Base-by-base conservation (phyloP, 441 rosid genomes). In the Pelargonium citronellum region DNA sequence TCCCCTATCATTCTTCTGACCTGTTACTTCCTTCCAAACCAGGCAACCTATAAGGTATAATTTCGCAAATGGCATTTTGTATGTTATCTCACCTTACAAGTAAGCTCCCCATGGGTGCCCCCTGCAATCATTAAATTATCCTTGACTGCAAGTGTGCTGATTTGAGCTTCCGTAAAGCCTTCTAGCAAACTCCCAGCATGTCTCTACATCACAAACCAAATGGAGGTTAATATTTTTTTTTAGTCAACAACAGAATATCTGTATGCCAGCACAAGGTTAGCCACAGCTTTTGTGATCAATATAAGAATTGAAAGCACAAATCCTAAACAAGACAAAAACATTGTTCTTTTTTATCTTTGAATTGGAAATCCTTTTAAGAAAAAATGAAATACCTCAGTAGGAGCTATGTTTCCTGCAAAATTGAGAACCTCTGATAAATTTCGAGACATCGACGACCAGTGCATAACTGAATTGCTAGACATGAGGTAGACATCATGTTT, bases 341-440 rank as follows among this genome's bases (percentile, higher is more conserved):
- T 4, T 49, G 4, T 49, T 2, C 7, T 64, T 37, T 37, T 41
- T n/a, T 37, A 8, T n/a, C 20, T 64, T 64, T 64, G 9, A 64
- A 41, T 13, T 64, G 20, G 9, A 34, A 22, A 49, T 49, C n/a
- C n/a, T 49, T 11, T 11, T 49, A 49, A 7, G 73, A 47, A 63
- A 2, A 76, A 67, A 2, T 68, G 43, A 10, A 19, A 49, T 80
- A 85, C 88, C 85, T 81, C 81, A 3, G 67, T 76, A n/a, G 88
- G 88, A 13, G 81, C 78, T 12, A 85, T 75, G 20, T 80, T 82
- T 73, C 88, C 84, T 0, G 85, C 17, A 20, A 83, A 79, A 75
- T 85, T 81, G 65, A 85, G 71, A 53, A 83, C 63, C 75, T 85
- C 82, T 47, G 80, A 72, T 67, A 75, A 75, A 69, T 77, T 77